phyloP scores from a whole-genome alignment of 805 yeast genomes.

The Candida ipomoeae region DNA sequence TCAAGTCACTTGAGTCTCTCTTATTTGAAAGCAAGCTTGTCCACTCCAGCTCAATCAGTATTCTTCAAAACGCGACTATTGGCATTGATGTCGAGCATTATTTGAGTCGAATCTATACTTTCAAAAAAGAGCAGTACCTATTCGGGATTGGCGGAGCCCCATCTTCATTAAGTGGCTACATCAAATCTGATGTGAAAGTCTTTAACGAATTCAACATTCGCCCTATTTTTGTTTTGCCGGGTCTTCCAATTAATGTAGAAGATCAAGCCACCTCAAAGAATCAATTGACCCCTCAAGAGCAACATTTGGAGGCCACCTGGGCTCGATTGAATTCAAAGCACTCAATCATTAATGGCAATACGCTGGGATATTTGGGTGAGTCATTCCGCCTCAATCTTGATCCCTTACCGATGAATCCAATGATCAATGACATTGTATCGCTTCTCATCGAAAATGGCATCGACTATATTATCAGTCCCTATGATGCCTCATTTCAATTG shows the following conservation, averaged over 20 bases:
- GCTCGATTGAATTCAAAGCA: constrained; percentile 28
- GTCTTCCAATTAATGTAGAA: constrained; percentile 45
- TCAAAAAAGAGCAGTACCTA: constrained; percentile 61
- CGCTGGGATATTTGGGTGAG: constrained; percentile 29
- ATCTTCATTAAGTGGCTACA: constrained; percentile 47
- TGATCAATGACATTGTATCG: constrained; percentile 52
- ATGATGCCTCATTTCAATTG: constrained; percentile 73
- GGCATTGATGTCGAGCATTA: constrained; percentile 87
- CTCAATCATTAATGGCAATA: constrained; percentile 15
- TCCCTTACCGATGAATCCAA: constrained; percentile 47
- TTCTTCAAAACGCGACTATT: constrained; percentile 60
- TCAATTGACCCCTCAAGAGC: constrained; percentile 36
- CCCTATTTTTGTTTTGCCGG: constrained; percentile 79
- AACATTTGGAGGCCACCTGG: constrained; percentile 40
- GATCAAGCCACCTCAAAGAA: constrained; percentile 32
- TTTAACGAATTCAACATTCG: constrained; percentile 60
- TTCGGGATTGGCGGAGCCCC: constrained; percentile 86
- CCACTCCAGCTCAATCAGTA: constrained; percentile 57
- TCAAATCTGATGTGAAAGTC: constrained; percentile 59
- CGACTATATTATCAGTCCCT: constrained; percentile 78
- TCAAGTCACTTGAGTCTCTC: constrained; percentile 59
- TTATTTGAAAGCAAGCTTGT: constrained; percentile 65
- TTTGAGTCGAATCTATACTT: constrained; percentile 55
- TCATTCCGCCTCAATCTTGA: constrained; percentile 52
- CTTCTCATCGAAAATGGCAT: constrained; percentile 53